phyloP scores from a whole-genome alignment of 805 yeast species.

The Wickerhamiella alocasiicola region DNA sequence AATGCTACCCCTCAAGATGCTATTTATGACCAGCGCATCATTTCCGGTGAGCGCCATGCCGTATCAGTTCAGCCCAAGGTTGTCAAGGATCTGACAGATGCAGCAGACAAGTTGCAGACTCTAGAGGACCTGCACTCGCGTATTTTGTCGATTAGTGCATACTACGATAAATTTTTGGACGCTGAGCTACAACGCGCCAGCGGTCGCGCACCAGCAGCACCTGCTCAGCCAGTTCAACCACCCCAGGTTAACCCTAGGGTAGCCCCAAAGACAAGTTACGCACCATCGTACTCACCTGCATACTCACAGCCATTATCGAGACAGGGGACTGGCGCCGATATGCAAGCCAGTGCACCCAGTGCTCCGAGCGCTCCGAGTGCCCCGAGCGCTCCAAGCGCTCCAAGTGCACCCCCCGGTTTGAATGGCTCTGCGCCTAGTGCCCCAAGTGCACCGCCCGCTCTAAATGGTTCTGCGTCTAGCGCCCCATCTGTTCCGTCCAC shows the following conservation, averaged over 20 bases:
- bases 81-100: slow-evolving; percentile 16
- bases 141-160: slow-evolving; percentile 18
- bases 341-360: slow-evolving; percentile 5
- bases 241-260: not conserved
- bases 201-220: not conserved
- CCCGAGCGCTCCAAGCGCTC: slow-evolving; percentile 4
- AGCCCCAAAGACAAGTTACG: not conserved
- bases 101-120: slow-evolving; percentile 18
- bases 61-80: slow-evolving; percentile 19
- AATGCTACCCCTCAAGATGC: slow-evolving; percentile 20
- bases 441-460: no score
- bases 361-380: slow-evolving; percentile 8
- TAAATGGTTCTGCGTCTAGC: no score
- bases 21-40: slow-evolving; percentile 16
- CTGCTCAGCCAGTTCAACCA: not conserved
- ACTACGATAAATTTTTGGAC: slow-evolving; percentile 21
- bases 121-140: slow-evolving; percentile 21
- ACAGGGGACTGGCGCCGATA: slow-evolving; percentile 3
- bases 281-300: slow-evolving; percentile 8
- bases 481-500: no score
- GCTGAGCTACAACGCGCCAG: slow-evolving; percentile 18
- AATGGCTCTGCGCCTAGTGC: not conserved
- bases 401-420: not conserved
- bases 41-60: slow-evolving; percentile 16
- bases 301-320: slow-evolving; percentile 6